Evolutionary conservation across 208 protist species (phyloP).

Genomic region (Trypanosoma caninum): DNA sequence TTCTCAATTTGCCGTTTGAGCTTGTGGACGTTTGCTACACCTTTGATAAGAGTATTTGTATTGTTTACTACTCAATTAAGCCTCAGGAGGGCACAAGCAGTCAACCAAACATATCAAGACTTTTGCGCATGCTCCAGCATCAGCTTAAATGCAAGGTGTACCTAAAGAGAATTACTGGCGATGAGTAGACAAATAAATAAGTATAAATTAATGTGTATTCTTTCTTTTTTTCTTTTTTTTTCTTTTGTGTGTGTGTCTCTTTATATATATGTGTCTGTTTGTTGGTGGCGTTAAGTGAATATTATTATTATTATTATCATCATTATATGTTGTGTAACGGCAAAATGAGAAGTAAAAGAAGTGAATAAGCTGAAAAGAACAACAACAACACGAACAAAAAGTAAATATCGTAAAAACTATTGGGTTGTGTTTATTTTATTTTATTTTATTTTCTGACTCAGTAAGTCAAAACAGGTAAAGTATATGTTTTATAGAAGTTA

Average conservation of each 20-base stretch:
- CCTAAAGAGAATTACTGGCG: slow-evolving; percentile 15
- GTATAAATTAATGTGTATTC: background rate
- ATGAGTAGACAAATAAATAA: slow-evolving; percentile 4
- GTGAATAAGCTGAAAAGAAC: too few species aligned
- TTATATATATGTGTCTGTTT: slow-evolving; percentile 1
- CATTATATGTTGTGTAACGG: too few species aligned
- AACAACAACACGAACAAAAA: too few species aligned
- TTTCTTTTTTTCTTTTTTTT: slow-evolving; percentile 21
- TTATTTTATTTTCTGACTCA: too few species aligned
- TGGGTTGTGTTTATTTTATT: too few species aligned
- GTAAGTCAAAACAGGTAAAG: too few species aligned
- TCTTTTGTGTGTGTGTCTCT: too few species aligned
- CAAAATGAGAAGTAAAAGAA: too few species aligned
- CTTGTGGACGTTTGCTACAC: slow-evolving; percentile 56
- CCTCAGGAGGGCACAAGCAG: slow-evolving; percentile 27
- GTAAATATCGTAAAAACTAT: too few species aligned
- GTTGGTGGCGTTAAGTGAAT: background rate
- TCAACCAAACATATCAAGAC: slow-evolving; percentile 35
- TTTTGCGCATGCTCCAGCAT: slow-evolving; percentile 51
- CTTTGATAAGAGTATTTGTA: slow-evolving; percentile 49
- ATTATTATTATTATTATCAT: too few species aligned
- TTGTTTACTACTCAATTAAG: slow-evolving; percentile 53
- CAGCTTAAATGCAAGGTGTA: slow-evolving; percentile 46
- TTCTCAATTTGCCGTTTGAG: slow-evolving; percentile 58
- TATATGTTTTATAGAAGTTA: too few species aligned